A percentile compares a stretch with the other conserved stretches of the same genome.
phyloP scores from a whole-genome alignment of 352 stramenopile species.

The Phytopythium mirpurense region DNA sequence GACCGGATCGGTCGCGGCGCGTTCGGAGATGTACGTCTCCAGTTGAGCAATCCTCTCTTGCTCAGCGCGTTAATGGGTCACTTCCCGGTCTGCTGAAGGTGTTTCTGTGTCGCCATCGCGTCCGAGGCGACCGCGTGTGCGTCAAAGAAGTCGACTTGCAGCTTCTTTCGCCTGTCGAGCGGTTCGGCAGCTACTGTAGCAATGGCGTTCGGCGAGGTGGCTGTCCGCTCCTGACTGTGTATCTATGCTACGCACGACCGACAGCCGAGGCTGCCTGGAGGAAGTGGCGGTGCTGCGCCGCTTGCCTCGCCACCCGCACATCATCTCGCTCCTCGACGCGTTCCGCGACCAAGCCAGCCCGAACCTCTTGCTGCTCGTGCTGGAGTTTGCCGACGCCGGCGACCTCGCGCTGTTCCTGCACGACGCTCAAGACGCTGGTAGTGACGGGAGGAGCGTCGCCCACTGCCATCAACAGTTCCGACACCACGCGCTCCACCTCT shows the following conservation, averaged over 20 bases:
- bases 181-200: no score
- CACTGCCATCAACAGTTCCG: constrained; percentile 9
- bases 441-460: background rate
- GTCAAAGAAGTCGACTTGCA: constrained; percentile 56
- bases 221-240: background rate
- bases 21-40: constrained; percentile 43
- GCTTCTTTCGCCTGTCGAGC: constrained; percentile 31
- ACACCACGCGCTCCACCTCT: constrained; percentile 19
- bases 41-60: background rate
- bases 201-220: background rate
- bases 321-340: constrained; percentile 50
- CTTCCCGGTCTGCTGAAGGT: constrained; percentile 14
- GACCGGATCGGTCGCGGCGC: constrained; percentile 41
- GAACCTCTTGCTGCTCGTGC: constrained; percentile 39
- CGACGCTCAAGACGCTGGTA: background rate
- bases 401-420: constrained; percentile 47
- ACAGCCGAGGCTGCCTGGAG: constrained; percentile 21
- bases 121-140: constrained; percentile 26
- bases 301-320: constrained; percentile 43
- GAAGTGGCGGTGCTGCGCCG: constrained; percentile 41
- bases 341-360: constrained; percentile 30
- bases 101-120: constrained; percentile 31
- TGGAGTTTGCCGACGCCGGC: constrained; percentile 66
- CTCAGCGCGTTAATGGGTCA: background rate
- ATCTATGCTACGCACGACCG: background rate